Evolutionary conservation across 441 rosid genomes (phyloP).

Genomic region (Codiaeum variegatum): DNA sequence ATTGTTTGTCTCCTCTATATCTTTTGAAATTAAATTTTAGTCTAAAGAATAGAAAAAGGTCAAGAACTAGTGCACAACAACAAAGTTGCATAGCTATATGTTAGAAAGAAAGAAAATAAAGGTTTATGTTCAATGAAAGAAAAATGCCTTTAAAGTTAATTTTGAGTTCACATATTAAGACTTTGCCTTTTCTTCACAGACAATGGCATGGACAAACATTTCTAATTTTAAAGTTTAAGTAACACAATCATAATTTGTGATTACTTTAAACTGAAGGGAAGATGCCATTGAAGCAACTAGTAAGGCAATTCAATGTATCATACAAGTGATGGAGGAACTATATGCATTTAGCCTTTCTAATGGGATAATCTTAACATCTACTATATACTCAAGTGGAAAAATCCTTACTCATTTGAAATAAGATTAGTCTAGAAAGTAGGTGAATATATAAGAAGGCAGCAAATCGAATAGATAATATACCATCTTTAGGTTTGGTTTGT

Average conservation of each 20-base stretch:
- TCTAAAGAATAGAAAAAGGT: neutral
- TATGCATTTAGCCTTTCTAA: neutral
- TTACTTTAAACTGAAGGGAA: neutral
- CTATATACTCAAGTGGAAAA: neutral
- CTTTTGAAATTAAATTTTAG: conserved; percentile 2
- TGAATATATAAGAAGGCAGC: neutral
- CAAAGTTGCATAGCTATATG: conserved; percentile 22
- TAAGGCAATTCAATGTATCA: neutral
- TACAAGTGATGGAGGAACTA: neutral
- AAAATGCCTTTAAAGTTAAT: conserved; percentile 15
- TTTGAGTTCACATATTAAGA: conserved; percentile 21
- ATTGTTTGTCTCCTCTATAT: conserved; percentile 27
- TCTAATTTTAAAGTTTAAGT: no score
- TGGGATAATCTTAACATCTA: neutral
- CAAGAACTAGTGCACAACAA: conserved; percentile 11
- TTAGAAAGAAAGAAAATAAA: neutral
- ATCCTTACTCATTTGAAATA: neutral
- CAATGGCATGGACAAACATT: conserved; percentile 21
- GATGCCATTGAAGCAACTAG: neutral
- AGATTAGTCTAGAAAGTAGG: neutral
- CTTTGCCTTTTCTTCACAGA: conserved; percentile 21
- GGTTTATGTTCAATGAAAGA: conserved; percentile 12
- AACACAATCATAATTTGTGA: neutral
- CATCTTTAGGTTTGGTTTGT: conserved; percentile 84
- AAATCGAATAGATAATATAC: conserved; percentile 29